Evolutionary conservation across 2,329 filamentous ascomycete species (phyloP).

Genomic region (Fusarium pseudocircinatum): DNA sequence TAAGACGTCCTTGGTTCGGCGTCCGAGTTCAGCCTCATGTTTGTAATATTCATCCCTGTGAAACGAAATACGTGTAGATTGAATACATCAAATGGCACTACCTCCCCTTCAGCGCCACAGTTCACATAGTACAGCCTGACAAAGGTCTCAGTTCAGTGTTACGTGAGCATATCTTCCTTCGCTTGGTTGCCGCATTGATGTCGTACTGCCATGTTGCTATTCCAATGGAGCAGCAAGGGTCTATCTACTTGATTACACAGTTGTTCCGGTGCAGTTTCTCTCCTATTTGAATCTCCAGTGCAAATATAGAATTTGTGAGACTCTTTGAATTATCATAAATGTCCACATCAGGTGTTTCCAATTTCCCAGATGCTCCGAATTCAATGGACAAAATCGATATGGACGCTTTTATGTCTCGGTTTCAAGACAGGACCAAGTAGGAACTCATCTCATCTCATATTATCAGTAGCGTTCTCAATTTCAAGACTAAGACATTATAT

Average conservation of each 20-base stretch:
- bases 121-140: too few species aligned
- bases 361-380: too few species aligned
- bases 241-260: too few species aligned
- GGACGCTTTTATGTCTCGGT: fast-evolving
- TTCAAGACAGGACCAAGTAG: fast-evolving
- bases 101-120: fast-evolving
- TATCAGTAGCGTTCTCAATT: too few species aligned
- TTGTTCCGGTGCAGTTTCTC: too few species aligned
- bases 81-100: fast-evolving
- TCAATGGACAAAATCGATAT: fast-evolving
- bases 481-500: too few species aligned
- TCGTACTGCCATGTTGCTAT: fast-evolving
- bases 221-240: fast-evolving
- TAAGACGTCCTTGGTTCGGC: fast-evolving
- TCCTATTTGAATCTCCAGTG: too few species aligned
- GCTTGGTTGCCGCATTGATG: fast-evolving
- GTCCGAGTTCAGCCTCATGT: not conserved
- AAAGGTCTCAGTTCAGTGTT: too few species aligned
- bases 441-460: fast-evolving
- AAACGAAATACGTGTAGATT: fast-evolving
- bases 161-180: fast-evolving
- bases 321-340: not conserved
- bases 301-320: too few species aligned
- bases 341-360: too few species aligned
- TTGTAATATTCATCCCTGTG: not conserved